Evolutionary conservation across 441 rosid genomes (phyloP), one percentile per base, ranked within the genome.

Genomic region (Aleurites moluccanus): DNA sequence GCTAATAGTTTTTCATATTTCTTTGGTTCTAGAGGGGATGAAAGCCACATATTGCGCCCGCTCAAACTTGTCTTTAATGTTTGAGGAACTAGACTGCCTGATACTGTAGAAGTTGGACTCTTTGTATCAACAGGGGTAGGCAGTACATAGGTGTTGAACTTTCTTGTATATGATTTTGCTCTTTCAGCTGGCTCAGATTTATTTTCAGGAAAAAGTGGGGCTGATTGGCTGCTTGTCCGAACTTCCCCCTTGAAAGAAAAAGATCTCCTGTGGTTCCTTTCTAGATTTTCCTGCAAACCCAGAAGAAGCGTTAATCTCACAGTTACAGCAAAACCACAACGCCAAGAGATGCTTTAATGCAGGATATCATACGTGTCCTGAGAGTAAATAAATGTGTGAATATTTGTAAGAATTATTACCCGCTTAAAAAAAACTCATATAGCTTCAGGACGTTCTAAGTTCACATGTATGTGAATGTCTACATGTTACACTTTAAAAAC

Each of bases 101-200:
- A 73, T 77, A 70, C 81, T 15, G 84, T 23, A 69, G 91, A 78
- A 59, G 71, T 79, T 67, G 91, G 74, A 75, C 64, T 86, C 85
- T 88, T 89, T 38, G 91, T 62, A 75, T 92, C 91, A 47, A 28
- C 84, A 53, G 98, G 98, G 35, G 88, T 94, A n/a, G 99, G 99
- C 76, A 94, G 86, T 72, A 87, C 96, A 66, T 94, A 94, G 1
- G 96, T 80, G 73, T 83, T 80, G 50, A 83, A 76, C 79, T 84
- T 88, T 75, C 80, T 52, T 70, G 64, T n/a, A 71, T 59, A 64
- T 84, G 80, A 40, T 80, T 86, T 88, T 63, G 76, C 61, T 83
- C 77, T 87, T 72, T 88, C 93, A 25, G 84, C 77, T 52, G 86
- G 76, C 74, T 89, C 88, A 8, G 69, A 76, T 79, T 88, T 92